These are phyloP conservation scores for Barbatosphaeria neglecta DNA, from an alignment of 495 filamentous ascomycete species.

Conservation along the genomic window DNA sequence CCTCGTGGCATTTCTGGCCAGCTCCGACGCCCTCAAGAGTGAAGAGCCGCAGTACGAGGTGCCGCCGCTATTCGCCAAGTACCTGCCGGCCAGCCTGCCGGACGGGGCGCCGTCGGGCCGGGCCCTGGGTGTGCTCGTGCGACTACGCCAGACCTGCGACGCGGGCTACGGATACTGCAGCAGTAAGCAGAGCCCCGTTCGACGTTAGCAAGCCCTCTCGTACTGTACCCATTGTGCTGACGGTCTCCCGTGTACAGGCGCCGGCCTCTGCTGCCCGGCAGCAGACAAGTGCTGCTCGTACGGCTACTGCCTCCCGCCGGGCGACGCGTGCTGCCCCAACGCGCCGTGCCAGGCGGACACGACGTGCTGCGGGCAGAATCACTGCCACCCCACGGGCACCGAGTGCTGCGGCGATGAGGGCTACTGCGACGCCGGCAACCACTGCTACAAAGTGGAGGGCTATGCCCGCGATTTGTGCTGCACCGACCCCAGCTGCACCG, in stretches of 20 bases:
- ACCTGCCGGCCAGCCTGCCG: background rate
- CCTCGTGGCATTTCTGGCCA: too few species aligned
- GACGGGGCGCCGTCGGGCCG: background rate
- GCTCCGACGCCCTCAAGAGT: too few species aligned
- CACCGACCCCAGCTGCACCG: conserved; percentile 4
- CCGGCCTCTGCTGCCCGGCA: conserved; percentile 13
- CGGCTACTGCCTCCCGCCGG: conserved; percentile 9
- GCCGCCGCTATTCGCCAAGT: background rate
- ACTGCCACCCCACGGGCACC: conserved; percentile 11
- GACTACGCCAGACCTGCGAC: conserved; percentile 10
- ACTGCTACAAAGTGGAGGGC: conserved; percentile 6
- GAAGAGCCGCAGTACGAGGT: background rate
- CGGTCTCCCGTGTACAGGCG: conserved; percentile 1
- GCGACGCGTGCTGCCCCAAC: conserved; percentile 10
- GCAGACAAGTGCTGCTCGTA: conserved; percentile 11
- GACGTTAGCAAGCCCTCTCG: too few species aligned
- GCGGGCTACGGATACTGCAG: conserved; percentile 14
- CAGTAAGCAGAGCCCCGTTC: conserved; percentile 8
- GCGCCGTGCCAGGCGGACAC: conserved; percentile 10
- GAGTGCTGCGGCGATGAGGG: conserved; percentile 15
- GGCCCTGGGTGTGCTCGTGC: background rate
- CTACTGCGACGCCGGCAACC: conserved; percentile 14
- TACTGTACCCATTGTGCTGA: background rate
- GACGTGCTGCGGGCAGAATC: conserved; percentile 10
- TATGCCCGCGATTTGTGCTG: background rate